Percentiles rank a stretch among this genome's conserved stretches.
These are phyloP conservation scores for Meyerozyma elateridarum DNA, from an alignment of 1,139 yeast genomes.

Conservation along the genomic window DNA sequence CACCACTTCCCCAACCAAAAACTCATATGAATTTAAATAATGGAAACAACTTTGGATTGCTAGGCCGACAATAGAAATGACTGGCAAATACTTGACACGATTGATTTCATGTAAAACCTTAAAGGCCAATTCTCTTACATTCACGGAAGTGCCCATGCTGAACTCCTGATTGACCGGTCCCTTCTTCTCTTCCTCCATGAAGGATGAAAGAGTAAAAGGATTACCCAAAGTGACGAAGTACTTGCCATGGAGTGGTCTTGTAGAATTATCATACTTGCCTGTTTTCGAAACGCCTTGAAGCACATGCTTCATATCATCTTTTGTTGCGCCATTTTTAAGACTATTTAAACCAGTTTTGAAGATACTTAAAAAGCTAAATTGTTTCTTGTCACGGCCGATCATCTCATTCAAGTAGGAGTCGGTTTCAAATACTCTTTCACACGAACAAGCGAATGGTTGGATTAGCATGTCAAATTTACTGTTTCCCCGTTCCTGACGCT, in stretches of 20 bases:
- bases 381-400: constrained; percentile 55
- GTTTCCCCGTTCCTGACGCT: constrained; percentile 39
- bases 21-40: no score
- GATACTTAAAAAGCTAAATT: constrained; percentile 37
- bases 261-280: constrained; percentile 26
- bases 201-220: constrained; percentile 26
- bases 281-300: constrained; percentile 7
- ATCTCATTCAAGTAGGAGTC: constrained; percentile 60
- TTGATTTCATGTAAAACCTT: constrained; percentile 39
- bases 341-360: constrained; percentile 32
- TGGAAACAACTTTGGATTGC: no score
- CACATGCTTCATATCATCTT: constrained; percentile 7
- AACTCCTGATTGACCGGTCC: constrained; percentile 7
- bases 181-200: constrained; percentile 14
- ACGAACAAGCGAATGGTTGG: constrained; percentile 58
- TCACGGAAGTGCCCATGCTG: constrained; percentile 14
- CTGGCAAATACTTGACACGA: constrained; percentile 31
- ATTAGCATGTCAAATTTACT: constrained; percentile 38
- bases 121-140: constrained; percentile 41
- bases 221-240: constrained; percentile 37
- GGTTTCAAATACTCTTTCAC: constrained; percentile 62
- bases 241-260: constrained; percentile 30
- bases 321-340: constrained; percentile 14
- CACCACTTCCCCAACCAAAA: no score
- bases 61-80: constrained; percentile 34